A percentile compares a stretch with the other conserved stretches of the same genome.
Conservation (phyloP, 106 monocot genomes). For the Narthecium ossifragum region DNA sequence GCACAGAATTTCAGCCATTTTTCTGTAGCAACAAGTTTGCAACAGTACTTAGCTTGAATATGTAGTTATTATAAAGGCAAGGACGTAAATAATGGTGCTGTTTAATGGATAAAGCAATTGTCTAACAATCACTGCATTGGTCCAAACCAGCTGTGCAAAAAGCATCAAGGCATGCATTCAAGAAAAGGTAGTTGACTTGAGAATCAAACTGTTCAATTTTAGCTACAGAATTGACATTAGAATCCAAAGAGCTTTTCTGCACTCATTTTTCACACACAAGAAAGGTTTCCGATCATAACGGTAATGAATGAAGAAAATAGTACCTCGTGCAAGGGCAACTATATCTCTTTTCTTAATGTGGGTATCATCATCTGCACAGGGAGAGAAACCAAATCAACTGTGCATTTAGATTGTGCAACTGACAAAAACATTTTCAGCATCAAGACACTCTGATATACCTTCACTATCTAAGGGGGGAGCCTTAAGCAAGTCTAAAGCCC, state of each 20-base stretch:
- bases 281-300: too few species aligned
- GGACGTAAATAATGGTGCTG: too few species aligned
- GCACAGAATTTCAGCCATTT: background rate
- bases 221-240: too few species aligned
- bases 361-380: slow-evolving; percentile 21
- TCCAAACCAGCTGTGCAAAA: background rate
- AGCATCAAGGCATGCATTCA: background rate
- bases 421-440: background rate
- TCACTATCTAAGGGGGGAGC: slow-evolving; percentile 58
- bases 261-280: background rate
- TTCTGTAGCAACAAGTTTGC: background rate
- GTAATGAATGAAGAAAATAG: background rate
- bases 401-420: background rate
- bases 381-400: slow-evolving; percentile 4
- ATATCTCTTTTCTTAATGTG: slow-evolving; percentile 43
- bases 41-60: too few species aligned
- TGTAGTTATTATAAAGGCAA: too few species aligned
- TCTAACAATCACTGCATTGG: background rate
- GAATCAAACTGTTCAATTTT: background rate
- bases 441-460: slow-evolving; percentile 26
- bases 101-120: too few species aligned
- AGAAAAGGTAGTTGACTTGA: background rate
- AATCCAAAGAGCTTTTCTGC: background rate
- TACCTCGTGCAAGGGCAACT: slow-evolving; percentile 80
- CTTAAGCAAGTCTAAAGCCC: slow-evolving; percentile 72